phyloP scores from a whole-genome alignment of 2,329 filamentous ascomycete species.

The Daldinia eschscholtzii region DNA sequence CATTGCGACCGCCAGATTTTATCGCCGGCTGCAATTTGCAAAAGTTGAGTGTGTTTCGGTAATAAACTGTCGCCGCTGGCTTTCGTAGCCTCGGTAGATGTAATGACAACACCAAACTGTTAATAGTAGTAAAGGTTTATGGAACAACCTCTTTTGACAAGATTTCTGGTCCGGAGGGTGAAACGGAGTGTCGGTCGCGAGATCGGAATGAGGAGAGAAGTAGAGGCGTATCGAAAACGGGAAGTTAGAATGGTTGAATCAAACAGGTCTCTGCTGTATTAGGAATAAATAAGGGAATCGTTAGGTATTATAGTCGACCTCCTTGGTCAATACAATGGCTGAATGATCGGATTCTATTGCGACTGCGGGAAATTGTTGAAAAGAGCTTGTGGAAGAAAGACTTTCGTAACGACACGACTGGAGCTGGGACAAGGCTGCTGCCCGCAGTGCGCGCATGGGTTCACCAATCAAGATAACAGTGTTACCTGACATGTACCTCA shows the following conservation, averaged over 20 bases:
- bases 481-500: slow-evolving; percentile 25
- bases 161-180: slow-evolving; percentile 12
- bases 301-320: neutral
- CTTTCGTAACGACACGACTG: slow-evolving; percentile 32
- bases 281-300: neutral
- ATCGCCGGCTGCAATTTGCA: slow-evolving; percentile 3
- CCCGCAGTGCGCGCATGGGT: slow-evolving; percentile 35
- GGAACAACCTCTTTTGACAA: neutral
- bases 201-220: slow-evolving; percentile 29
- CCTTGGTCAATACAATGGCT: slow-evolving; percentile 4
- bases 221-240: slow-evolving; percentile 12
- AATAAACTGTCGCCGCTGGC: neutral
- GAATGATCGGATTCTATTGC: slow-evolving; percentile 9
- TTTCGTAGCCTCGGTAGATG: slow-evolving; percentile 3
- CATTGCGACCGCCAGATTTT: slow-evolving; percentile 55
- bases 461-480: slow-evolving; percentile 34
- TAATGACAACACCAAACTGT: neutral
- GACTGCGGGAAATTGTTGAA: slow-evolving; percentile 25
- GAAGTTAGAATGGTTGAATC: neutral
- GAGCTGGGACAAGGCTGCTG: slow-evolving; percentile 42
- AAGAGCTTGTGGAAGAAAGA: slow-evolving; percentile 30
- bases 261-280: slow-evolving; percentile 4
- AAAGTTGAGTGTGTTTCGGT: slow-evolving; percentile 14
- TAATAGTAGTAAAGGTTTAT: neutral
- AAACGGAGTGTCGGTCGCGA: slow-evolving; percentile 30